Percentiles rank a stretch among this genome's conserved stretches.
Conservation (phyloP, 148 eudicot species). For the Agrostemma githago region DNA sequence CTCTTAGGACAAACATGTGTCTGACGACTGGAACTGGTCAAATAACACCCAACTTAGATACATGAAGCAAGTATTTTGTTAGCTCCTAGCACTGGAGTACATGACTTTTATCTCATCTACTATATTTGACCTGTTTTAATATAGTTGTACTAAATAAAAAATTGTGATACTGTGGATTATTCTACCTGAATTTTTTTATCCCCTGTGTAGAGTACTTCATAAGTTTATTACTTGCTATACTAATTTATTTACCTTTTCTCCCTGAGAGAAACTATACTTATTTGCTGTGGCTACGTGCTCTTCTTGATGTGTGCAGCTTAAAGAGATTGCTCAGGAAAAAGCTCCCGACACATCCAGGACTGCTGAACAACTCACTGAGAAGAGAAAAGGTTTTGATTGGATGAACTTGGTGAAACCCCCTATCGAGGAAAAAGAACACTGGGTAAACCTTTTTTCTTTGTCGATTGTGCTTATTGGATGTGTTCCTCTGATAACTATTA, state of each 20-base stretch:
- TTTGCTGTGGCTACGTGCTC: background rate
- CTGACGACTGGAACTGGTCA: too few species aligned
- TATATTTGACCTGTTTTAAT: too few species aligned
- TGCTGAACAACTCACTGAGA: slow-evolving; percentile 55
- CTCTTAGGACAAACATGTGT: too few species aligned
- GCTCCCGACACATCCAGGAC: slow-evolving; percentile 38
- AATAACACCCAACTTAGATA: too few species aligned
- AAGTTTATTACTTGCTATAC: background rate
- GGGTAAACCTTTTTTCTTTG: slow-evolving; percentile 47
- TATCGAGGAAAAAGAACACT: slow-evolving; percentile 82
- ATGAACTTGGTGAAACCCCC: slow-evolving; percentile 63
- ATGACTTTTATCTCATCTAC: too few species aligned
- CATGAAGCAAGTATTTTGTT: too few species aligned
- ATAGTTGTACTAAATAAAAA: too few species aligned
- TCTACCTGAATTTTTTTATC: background rate
- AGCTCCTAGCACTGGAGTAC: too few species aligned
- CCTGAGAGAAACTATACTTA: background rate
- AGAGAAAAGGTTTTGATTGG: slow-evolving; percentile 84
- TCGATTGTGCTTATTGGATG: slow-evolving; percentile 1
- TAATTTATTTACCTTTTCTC: background rate
- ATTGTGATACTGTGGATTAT: too few species aligned
- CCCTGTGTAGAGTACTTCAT: background rate
- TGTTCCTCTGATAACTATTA: background rate
- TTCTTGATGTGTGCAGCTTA: slow-evolving; percentile 45
- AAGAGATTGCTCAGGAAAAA: slow-evolving; percentile 67